Evolutionary conservation across 805 yeast species (phyloP).

Genomic region (Starmerella cellae): DNA sequence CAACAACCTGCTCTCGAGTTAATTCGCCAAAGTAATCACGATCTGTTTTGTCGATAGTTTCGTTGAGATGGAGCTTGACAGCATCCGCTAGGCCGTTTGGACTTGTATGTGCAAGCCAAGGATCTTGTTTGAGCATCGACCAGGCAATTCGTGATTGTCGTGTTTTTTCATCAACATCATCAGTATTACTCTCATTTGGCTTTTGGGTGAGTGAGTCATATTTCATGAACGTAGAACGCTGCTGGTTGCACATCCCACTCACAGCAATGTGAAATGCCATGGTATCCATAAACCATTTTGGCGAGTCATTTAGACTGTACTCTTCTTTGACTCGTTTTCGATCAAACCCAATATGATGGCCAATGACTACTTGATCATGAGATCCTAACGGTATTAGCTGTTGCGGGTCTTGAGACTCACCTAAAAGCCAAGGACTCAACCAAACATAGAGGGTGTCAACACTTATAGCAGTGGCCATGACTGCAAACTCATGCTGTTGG

Average conservation of each 20-base stretch:
- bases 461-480: slow-evolving; percentile 70
- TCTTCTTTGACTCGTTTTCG: slow-evolving; percentile 79
- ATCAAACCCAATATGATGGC: slow-evolving; percentile 85
- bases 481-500: slow-evolving; percentile 58
- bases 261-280: slow-evolving; percentile 86
- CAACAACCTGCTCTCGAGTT: slow-evolving; percentile 41
- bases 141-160: not conserved
- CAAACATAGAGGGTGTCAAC: slow-evolving; percentile 80
- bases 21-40: slow-evolving; percentile 51
- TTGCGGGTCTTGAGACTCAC: slow-evolving; percentile 33
- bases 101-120: slow-evolving; percentile 73
- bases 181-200: slow-evolving; percentile 15
- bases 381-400: slow-evolving; percentile 71
- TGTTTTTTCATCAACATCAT: too few species aligned
- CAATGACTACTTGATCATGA: slow-evolving; percentile 52
- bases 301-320: slow-evolving; percentile 51
- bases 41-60: slow-evolving; percentile 48
- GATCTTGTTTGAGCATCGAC: slow-evolving; percentile 46
- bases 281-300: slow-evolving; percentile 75
- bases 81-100: slow-evolving; percentile 71
- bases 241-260: slow-evolving; percentile 86
- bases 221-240: slow-evolving; percentile 61
- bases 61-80: slow-evolving; percentile 62
- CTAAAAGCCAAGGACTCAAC: slow-evolving; percentile 75
- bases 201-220: slow-evolving; percentile 6